Evolutionary conservation across 2,329 filamentous ascomycete genomes (phyloP).

Genomic region (Ceratocystis cubensis): DNA sequence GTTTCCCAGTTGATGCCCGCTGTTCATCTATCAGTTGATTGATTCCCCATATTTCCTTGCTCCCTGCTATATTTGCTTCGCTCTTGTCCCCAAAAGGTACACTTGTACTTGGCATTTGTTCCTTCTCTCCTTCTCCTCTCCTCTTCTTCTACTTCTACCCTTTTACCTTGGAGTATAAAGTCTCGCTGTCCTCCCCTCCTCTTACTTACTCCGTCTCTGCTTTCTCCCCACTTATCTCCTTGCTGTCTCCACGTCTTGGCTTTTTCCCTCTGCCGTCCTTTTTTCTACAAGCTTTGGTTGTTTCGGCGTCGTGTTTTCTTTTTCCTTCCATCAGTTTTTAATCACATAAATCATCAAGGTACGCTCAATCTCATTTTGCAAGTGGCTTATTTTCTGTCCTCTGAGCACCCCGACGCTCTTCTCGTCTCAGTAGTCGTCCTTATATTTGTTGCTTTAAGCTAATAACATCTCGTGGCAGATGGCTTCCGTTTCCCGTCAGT

Average conservation of each 20-base stretch:
- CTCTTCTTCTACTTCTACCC: background rate
- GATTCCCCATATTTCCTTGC: slow-evolving; percentile 6
- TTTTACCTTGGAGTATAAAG: slow-evolving; percentile 8
- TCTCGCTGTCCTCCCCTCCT: background rate
- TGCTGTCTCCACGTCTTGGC: background rate
- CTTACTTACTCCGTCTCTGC: background rate
- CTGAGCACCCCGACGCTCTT: background rate
- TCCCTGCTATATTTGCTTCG: slow-evolving; percentile 11
- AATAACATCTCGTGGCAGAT: slow-evolving; percentile 24
- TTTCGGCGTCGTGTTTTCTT: slow-evolving; percentile 3
- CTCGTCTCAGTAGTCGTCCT: too few relatives aligned
- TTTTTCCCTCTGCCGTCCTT: slow-evolving; percentile 12
- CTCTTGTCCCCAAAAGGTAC: background rate
- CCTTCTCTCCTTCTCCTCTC: background rate
- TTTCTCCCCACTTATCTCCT: background rate
- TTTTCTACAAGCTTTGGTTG: slow-evolving; percentile 5
- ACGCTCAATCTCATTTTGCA: background rate
- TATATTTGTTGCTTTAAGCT: background rate
- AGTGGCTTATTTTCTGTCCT: too few relatives aligned
- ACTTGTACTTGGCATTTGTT: background rate
- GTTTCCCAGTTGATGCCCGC: background rate
- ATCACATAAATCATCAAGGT: slow-evolving; percentile 8
- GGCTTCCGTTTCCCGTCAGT: slow-evolving; percentile 39
- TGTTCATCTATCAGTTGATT: background rate
- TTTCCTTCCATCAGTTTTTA: background rate